Conservation (phyloP, 768 basidiomycete species). For the Boletus patriciae region DNA sequence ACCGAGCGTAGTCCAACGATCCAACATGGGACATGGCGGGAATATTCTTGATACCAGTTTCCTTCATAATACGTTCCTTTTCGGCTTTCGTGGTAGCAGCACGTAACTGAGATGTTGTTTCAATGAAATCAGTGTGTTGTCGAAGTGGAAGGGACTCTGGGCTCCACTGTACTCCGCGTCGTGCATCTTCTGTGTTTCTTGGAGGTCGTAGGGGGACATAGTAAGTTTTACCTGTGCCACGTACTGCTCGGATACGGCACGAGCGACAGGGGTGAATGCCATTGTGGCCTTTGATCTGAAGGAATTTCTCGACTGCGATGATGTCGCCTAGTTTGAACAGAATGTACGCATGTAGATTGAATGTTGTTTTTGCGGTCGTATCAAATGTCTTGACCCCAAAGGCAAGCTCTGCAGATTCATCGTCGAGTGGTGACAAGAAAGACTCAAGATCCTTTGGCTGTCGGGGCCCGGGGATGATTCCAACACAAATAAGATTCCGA, state of each 20-base stretch:
- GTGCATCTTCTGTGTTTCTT: too few relatives aligned
- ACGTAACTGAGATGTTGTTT: too few relatives aligned
- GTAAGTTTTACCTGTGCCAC: not conserved
- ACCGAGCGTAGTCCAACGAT: not conserved
- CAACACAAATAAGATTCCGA: constrained; percentile 38
- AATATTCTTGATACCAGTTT: constrained; percentile 36
- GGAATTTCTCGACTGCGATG: constrained; percentile 31
- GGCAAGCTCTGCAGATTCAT: constrained; percentile 38
- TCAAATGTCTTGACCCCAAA: constrained; percentile 29
- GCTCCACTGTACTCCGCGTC: not conserved
- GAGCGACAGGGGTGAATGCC: constrained; percentile 33
- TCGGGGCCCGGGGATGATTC: constrained; percentile 47
- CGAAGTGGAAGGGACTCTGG: constrained; percentile 36
- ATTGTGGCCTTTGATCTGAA: constrained; percentile 41
- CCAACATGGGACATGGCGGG: constrained; percentile 9
- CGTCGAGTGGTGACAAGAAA: constrained; percentile 37
- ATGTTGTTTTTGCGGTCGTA: too few relatives aligned
- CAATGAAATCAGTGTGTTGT: constrained; percentile 31
- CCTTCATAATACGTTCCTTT: constrained; percentile 22
- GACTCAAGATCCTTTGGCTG: constrained; percentile 42
- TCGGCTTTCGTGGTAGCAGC: not conserved
- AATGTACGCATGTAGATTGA: constrained; percentile 27
- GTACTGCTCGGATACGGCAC: constrained; percentile 34
- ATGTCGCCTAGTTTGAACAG: constrained; percentile 38
- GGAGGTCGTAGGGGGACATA: not conserved